Base-by-base conservation (phyloP, 345 rosid genomes). In the Corchorus capsularis region DNA sequence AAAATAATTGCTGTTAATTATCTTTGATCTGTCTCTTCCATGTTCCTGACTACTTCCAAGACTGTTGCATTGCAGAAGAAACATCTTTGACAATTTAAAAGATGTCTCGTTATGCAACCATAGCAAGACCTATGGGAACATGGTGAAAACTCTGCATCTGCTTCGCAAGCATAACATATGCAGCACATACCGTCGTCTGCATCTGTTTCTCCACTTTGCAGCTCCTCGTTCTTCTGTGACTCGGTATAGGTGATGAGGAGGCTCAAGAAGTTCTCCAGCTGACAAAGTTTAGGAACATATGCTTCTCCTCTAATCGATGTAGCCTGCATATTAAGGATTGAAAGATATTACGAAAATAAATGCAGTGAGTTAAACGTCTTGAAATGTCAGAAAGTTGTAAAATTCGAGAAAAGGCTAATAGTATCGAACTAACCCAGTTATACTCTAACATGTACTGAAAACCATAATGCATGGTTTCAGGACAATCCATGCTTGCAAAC, bases 21-120 rank as follows among this genome's bases (percentile, higher is more conserved):
- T 82, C 63, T 56, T 65, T 39, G 78, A 49, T 20, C 67, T 3
- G 37, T 82, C 47, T 56, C 71, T 69, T 77, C 79, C 43, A 69
- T 74, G 27, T 79, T 76, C 82, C 82, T 87, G 53, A 86, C 62
- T 16, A 93, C 94, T 20, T 91, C 92, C 47, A 69, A 52, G 59
- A 96, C 93, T 0, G 94, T 87, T 32, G 93, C 96, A 47, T 93
- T 92, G 93, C 99, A 96, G 71, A 96, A 93, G 88, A 93, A 96
- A 79, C 99, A 96, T 84, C 98, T 87, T 80, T 89, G 86, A 77
- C 97, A 92, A 34, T 96, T 96, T 20, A 92, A 85, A 75, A 90
- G 97, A 84, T 96, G 99, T 69, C 99, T 89, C n/a, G 89, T 89
- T 81, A 93, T 93, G 93, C 99, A 96, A 32, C 96, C 94, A 66